Base-by-base conservation (phyloP, 768 basidiomycete genomes). In the Rhodocollybia butyracea region DNA sequence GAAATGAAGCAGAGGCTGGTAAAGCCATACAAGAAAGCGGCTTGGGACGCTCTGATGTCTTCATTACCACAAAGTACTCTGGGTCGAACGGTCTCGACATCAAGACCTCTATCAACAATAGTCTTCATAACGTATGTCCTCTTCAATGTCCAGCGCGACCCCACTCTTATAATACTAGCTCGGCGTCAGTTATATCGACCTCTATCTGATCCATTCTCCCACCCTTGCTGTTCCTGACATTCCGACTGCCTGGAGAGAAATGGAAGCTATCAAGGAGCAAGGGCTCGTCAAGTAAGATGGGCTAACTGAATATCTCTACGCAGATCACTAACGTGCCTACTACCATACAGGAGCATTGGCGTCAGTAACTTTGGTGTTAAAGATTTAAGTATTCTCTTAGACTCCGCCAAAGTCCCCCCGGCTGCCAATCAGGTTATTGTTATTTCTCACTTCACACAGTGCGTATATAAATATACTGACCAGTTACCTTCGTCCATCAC, bases 151-250 rank as follows among this genome's bases (percentile, higher is more conserved):
- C 15, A 24, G 24, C 22, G 15, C 34, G 22, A 15, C 13, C 27
- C 36, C 7, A 42, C 12, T 31, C 8, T 17, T n/a, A 7, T 29
- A 30, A 13, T 51, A 41, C 12, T 59, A 88, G 87, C 75, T 89
- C 21, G 85, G 83, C 0, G 71, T 89, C 4, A 62, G 73, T 1
- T 85, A 85, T 59, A 78, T 89, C 12, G 86, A 91, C 66, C 66
- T 89, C 36, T 90, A 90, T 66, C 78, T 89, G 39, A 83, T 89
- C 45, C 87, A 89, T 65, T 61, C 66, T 53, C 85, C 86, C 6
- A 61, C 71, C 3, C 67, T 82, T 19, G 83, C 80, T 8, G 60
- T 67, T 21, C 82, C 83, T 1, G 82, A 87, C 59, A 84, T 86
- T 34, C 78, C 81, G 1, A 81, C 77, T 34, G 74, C 75, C 2